Base-by-base conservation (phyloP, 1,284 basidiomycete genomes). In the Marasmius tenuissimus region DNA sequence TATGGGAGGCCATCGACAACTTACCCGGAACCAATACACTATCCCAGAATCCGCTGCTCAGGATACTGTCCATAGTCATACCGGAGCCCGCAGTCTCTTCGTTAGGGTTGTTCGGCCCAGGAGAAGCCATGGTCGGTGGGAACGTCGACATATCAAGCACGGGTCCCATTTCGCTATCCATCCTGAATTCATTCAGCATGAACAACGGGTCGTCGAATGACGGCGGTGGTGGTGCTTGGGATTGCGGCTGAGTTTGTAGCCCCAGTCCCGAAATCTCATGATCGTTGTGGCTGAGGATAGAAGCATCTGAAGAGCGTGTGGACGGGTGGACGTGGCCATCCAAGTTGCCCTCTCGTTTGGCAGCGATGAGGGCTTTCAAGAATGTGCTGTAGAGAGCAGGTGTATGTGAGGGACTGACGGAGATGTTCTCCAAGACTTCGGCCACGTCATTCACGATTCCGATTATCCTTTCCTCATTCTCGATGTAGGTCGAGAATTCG, bases 381-480 rank as follows among this genome's bases (percentile, higher is more conserved):
- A 97, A 96, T 14, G 86, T 82, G 68, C 90, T 89, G 77, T 97
- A 97, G 59, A 97, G 81, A 5, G 91, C 88, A 0, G 93, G 93
- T 0, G 94, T 94, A 71, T 97, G 94, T 9, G 85, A 78, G 0
- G 88, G 78, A 68, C 89, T 89, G 50, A 86, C 88, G 22, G 94
- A 87, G 59, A 90, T 84, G 22, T 80, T 81, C 68, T 94, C 92
- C 34, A 96, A 81, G 0, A 87, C 81, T 65, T 93, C 86, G 1
- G 93, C 94, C 33, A 96, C 88, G 65, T 94, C 91, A 58, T 86
- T 88, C 50, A 92, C 89, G 35, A 94, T 78, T n/a, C 77, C 72
- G 34, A 94, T 74, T 8, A 89, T 92, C 64, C 84, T 84, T 59
- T 85, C 81, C 68, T 93, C 91, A 64, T 89, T 84, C 33, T 93